These are phyloP conservation scores for Termitomyces sp. DNA, from an alignment of 768 basidiomycete genomes.

Conservation along the genomic window DNA sequence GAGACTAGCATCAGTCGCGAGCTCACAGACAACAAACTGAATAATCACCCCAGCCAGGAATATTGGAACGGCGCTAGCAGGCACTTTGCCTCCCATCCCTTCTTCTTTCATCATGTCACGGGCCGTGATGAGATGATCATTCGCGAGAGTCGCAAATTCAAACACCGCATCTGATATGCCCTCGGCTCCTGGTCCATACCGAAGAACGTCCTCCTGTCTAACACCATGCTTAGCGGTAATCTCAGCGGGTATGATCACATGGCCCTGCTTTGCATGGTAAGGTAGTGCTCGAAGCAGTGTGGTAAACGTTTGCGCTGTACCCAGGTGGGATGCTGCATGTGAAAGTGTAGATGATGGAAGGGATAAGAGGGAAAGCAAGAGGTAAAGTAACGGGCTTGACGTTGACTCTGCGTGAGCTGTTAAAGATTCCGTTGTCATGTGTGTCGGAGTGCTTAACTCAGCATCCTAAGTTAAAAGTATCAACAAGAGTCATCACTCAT, in stretches of 20 bases:
- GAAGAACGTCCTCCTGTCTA: conserved; percentile 75
- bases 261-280: conserved; percentile 67
- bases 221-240: conserved; percentile 76
- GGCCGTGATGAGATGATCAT: conserved; percentile 75
- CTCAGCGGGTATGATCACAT: conserved; percentile 76
- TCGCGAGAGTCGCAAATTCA: conserved; percentile 76
- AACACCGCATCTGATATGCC: conserved; percentile 76
- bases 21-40: conserved; percentile 7
- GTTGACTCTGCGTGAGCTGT: conserved; percentile 77
- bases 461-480: conserved; percentile 42
- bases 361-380: conserved; percentile 63
- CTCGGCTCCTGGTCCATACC: conserved; percentile 45
- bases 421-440: conserved; percentile 64
- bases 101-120: conserved; percentile 60
- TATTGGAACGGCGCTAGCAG: conserved; percentile 57
- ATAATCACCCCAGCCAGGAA: conserved; percentile 67
- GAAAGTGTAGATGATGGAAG: conserved; percentile 51
- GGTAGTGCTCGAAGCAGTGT: conserved; percentile 75
- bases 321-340: conserved; percentile 81
- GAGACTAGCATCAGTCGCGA: conserved; percentile 16
- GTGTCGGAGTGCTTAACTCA: conserved; percentile 59
- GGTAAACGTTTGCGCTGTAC: conserved; percentile 63
- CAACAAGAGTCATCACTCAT: conserved; percentile 10
- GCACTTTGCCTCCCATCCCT: conserved; percentile 44
- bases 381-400: conserved; percentile 72